These are phyloP conservation scores for Talaromyces sp. DNA, from an alignment of 2,329 filamentous ascomycete species.

Conservation along the genomic window DNA sequence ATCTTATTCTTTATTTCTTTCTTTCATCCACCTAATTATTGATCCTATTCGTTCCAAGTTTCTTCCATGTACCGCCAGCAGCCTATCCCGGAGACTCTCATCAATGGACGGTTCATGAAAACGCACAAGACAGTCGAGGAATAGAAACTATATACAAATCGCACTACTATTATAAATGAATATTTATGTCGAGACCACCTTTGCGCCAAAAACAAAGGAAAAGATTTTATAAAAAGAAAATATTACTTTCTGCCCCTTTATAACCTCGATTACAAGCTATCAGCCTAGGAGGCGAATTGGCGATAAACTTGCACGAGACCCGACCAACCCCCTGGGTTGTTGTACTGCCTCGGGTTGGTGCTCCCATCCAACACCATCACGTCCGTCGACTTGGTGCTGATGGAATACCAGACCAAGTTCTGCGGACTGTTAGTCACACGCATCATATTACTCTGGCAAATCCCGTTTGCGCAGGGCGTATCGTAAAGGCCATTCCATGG, in stretches of 20 bases:
- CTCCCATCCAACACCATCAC: slow-evolving; percentile 25
- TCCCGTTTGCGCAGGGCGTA: slow-evolving; percentile 22
- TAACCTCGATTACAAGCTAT: neutral
- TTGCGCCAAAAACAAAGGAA: neutral
- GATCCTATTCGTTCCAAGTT: neutral
- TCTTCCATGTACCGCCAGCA: neutral
- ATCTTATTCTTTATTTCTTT: neutral
- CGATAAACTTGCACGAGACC: slow-evolving; percentile 24
- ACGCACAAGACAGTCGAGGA: neutral
- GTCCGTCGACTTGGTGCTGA: slow-evolving; percentile 24
- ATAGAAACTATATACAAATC: neutral
- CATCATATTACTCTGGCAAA: slow-evolving; percentile 29
- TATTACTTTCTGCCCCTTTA: neutral
- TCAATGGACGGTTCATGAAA: neutral
- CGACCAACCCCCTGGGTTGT: slow-evolving; percentile 28
- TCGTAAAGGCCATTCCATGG: slow-evolving; percentile 18
- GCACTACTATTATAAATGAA: neutral
- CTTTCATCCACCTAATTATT: no score
- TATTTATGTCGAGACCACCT: neutral
- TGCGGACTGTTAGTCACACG: slow-evolving; percentile 22
- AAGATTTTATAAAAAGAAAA: neutral
- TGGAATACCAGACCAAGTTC: slow-evolving; percentile 26
- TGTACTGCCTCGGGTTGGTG: slow-evolving; percentile 19
- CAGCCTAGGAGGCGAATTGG: neutral
- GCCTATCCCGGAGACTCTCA: neutral